Conservation (phyloP, 305 asterid species). For the Coffea humblotiana region DNA sequence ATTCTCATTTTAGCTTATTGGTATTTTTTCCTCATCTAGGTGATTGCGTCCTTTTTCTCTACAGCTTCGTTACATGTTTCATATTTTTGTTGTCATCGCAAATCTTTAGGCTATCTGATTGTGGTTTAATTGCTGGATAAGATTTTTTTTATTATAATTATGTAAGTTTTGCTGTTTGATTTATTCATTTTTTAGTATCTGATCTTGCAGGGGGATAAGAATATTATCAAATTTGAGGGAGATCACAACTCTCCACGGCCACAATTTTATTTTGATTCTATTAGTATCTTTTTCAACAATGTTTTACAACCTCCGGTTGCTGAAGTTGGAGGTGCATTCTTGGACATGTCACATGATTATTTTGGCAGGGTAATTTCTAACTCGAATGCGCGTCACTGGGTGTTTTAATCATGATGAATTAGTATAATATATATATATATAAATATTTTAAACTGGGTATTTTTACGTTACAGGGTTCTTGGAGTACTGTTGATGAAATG, state of each 20-base stretch:
- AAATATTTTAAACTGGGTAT: neutral
- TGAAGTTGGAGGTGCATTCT: conserved; percentile 47
- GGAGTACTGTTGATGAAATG: conserved; percentile 56
- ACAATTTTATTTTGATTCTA: conserved; percentile 88
- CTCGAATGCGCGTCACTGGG: conserved; percentile 1
- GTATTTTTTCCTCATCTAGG: neutral
- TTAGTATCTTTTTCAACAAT: conserved; percentile 86
- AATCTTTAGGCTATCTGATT: neutral
- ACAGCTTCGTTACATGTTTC: neutral
- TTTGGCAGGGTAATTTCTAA: conserved; percentile 50
- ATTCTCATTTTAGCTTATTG: neutral
- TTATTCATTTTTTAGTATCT: conserved; percentile 1
- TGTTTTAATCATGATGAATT: neutral
- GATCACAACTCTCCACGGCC: conserved; percentile 97
- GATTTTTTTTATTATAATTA: neutral
- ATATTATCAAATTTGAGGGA: conserved; percentile 89
- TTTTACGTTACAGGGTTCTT: conserved; percentile 41
- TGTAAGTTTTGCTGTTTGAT: neutral
- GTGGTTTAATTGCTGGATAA: neutral
- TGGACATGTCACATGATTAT: conserved; percentile 56
- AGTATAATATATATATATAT: neutral
- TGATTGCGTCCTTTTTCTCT: neutral
- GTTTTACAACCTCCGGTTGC: conserved; percentile 77
- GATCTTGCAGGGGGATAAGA: conserved; percentile 79
- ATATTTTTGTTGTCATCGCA: neutral